Conservation (phyloP, 202 grass and related monocot species). For the Saccharum hybrid region DNA sequence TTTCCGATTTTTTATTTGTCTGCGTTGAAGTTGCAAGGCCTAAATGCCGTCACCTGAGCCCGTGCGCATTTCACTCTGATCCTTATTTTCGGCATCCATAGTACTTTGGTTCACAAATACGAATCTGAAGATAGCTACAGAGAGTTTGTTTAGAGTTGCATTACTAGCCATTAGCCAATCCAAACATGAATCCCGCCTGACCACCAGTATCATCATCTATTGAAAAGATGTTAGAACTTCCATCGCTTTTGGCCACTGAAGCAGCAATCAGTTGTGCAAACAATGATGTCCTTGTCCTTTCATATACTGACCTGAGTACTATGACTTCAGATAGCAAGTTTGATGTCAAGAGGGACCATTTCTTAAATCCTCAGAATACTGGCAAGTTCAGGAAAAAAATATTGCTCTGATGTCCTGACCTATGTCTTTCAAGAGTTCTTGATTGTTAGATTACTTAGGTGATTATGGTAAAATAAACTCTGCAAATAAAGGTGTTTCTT, state of each 20-base stretch:
- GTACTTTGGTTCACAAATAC: background rate
- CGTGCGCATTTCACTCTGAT: background rate
- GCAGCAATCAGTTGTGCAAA: background rate
- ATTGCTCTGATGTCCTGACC: background rate
- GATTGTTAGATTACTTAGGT: background rate
- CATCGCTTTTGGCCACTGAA: background rate
- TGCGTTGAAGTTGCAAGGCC: background rate
- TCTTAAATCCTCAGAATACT: background rate
- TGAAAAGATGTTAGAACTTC: background rate
- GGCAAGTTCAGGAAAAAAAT: background rate
- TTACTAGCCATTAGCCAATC: background rate
- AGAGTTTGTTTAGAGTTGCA: conserved; percentile 28
- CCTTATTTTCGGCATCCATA: background rate
- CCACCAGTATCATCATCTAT: background rate
- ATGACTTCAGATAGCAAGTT: background rate
- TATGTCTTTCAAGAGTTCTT: background rate
- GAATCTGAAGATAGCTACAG: background rate
- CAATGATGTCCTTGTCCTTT: background rate
- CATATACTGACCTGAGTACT: background rate
- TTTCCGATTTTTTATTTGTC: background rate
- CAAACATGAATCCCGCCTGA: background rate
- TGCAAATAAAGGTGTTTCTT: conserved; percentile 3
- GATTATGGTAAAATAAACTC: background rate
- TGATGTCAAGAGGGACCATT: conserved; percentile 5
- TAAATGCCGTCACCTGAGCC: background rate